Conservation (phyloP, 2,329 filamentous ascomycete genomes). For the Aspergillus uvarum region DNA sequence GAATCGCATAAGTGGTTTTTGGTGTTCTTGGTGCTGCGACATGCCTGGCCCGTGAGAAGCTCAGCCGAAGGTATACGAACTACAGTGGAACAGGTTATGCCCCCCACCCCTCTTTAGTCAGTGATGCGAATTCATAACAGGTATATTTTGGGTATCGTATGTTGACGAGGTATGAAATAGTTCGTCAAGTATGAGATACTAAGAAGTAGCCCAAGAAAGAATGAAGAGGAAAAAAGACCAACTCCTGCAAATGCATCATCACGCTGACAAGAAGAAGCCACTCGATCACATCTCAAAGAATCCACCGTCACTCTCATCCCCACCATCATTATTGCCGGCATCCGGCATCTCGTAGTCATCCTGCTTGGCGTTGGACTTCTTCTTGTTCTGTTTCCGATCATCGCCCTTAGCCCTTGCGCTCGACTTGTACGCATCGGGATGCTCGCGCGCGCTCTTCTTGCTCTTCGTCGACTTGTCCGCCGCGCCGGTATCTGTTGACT, state of each 20-base stretch:
- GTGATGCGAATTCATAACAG: background rate
- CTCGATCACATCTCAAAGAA: conserved; percentile 37
- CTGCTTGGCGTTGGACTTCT: conserved; percentile 1
- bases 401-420: conserved; percentile 8
- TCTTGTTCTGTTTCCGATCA: conserved; percentile 1
- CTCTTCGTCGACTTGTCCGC: conserved; percentile 6
- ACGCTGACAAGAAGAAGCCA: background rate
- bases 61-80: background rate
- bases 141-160: conserved; percentile 19
- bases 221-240: conserved; percentile 8
- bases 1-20: no score
- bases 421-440: conserved; percentile 1
- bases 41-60: no score
- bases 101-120: no score
- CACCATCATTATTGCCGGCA: conserved; percentile 15
- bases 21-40: no score
- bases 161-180: conserved; percentile 5
- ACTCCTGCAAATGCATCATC: conserved; percentile 23
- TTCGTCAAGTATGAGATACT: background rate
- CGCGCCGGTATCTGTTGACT: conserved; percentile 1
- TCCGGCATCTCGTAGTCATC: conserved; percentile 8
- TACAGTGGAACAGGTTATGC: conserved; percentile 9
- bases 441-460: conserved; percentile 10
- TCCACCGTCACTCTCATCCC: conserved; percentile 40
- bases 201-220: conserved; percentile 1